Conservation (phyloP, 805 yeast genomes). For the Candida pseudofarinosa region DNA sequence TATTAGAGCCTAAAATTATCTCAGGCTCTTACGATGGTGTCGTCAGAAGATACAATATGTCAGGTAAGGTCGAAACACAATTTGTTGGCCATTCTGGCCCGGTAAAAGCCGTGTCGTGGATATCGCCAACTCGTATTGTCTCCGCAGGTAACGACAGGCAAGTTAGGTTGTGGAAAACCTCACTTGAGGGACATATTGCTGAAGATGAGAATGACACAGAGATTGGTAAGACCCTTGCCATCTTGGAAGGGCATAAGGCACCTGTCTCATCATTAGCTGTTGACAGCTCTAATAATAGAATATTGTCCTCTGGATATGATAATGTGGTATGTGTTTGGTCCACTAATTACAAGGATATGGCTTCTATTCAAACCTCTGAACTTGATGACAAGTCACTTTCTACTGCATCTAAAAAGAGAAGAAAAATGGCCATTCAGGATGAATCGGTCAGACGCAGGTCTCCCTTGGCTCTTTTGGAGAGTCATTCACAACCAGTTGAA, state of each 20-base stretch:
- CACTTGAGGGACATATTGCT: conserved; percentile 42
- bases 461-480: conserved; percentile 72
- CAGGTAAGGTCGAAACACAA: conserved; percentile 78
- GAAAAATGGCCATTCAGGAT: conserved; percentile 75
- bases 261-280: conserved; percentile 77
- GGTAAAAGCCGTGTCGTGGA: conserved; percentile 77
- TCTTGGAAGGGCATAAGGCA: conserved; percentile 85
- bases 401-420: conserved; percentile 82
- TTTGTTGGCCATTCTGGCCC: conserved; percentile 87
- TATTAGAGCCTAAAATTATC: conserved; percentile 52
- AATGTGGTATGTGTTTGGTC: conserved; percentile 84
- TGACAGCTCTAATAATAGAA: conserved; percentile 49
- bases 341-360: conserved; percentile 77
- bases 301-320: conserved; percentile 85
- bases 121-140: conserved; percentile 68
- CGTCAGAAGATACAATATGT: conserved; percentile 80
- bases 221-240: conserved; percentile 74
- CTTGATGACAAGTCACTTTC: conserved; percentile 50
- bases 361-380: conserved; percentile 47
- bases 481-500: conserved; percentile 86
- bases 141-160: conserved; percentile 88
- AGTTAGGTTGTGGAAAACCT: conserved; percentile 80
- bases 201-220: conserved; percentile 41
- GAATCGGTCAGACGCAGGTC: conserved; percentile 75
- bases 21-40: conserved; percentile 95